A percentile compares a stretch with the other conserved stretches of the same genome.
phyloP scores from a whole-genome alignment of 345 rosid species.

The Stellera chamaejasme region DNA sequence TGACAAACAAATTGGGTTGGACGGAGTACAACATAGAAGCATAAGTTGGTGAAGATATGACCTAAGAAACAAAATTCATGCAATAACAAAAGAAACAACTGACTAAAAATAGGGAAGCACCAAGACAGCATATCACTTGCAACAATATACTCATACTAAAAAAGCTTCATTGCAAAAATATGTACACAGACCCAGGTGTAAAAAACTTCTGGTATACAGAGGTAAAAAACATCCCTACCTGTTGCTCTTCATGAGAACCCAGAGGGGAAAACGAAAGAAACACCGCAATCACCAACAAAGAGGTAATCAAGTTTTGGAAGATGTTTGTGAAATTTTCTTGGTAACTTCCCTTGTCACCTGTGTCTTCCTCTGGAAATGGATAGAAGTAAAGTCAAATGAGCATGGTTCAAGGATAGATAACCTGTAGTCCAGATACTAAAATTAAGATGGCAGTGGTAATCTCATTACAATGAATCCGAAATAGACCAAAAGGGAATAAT shows the following conservation, averaged over 20 bases:
- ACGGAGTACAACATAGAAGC: too few relatives aligned
- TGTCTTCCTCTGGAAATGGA: slow-evolving; percentile 52
- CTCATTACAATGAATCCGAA: too few relatives aligned
- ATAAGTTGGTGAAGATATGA: too few relatives aligned
- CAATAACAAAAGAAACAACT: not conserved
- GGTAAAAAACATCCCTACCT: slow-evolving; percentile 30
- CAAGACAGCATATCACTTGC: not conserved
- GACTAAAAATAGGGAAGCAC: not conserved
- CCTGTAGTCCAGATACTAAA: not conserved
- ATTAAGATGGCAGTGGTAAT: not conserved
- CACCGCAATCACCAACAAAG: slow-evolving; percentile 47
- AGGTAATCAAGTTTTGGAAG: slow-evolving; percentile 42
- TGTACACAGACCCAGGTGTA: not conserved
- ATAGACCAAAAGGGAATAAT: too few relatives aligned
- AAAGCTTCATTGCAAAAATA: not conserved
- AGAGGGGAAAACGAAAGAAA: slow-evolving; percentile 39
- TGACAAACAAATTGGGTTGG: too few relatives aligned
- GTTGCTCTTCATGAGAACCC: slow-evolving; percentile 46
- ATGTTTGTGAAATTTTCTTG: slow-evolving; percentile 39
- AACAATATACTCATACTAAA: too few relatives aligned
- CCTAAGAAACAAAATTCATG: too few relatives aligned
- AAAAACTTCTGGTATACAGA: not conserved
- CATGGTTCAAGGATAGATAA: slow-evolving; percentile 9
- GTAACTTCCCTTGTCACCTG: slow-evolving; percentile 39
- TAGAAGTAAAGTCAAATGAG: slow-evolving; percentile 12